phyloP scores from a whole-genome alignment of 2,329 filamentous ascomycete genomes.

The Bisporella sp. region DNA sequence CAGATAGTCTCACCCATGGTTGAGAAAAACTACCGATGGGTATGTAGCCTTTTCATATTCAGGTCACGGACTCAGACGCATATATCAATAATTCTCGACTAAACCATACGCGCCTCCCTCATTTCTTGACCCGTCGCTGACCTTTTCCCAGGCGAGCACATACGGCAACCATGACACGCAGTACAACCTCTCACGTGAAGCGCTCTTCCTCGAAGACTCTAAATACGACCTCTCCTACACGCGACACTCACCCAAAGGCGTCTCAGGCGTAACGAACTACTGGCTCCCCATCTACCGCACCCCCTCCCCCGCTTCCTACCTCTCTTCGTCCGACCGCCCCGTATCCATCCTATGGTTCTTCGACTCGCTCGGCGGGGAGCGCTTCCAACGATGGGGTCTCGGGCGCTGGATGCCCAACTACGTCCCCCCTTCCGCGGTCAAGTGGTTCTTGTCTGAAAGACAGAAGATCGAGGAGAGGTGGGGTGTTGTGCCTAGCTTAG shows the following conservation, averaged over 20 bases:
- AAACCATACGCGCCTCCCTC: no score
- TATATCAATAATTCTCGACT: no score
- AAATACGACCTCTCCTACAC: conserved; percentile 33
- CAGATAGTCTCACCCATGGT: conserved; percentile 52
- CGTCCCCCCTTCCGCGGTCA: conserved; percentile 36
- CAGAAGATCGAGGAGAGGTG: conserved; percentile 3
- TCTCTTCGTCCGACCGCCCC: conserved; percentile 24
- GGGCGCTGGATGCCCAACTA: conserved; percentile 30
- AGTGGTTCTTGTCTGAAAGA: conserved; percentile 36
- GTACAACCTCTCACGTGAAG: conserved; percentile 45
- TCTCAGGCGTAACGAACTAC: conserved; percentile 45
- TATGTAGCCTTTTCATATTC: no score
- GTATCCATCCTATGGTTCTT: conserved; percentile 63
- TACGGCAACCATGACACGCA: conserved; percentile 67
- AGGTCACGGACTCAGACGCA: no score
- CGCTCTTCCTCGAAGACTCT: conserved; percentile 34
- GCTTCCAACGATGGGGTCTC: conserved; percentile 32
- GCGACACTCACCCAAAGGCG: conserved; percentile 32
- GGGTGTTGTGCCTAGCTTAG: conserved; percentile 37
- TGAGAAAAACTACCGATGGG: conserved; percentile 46
- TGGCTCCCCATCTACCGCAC: conserved; percentile 41
- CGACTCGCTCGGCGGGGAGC: conserved; percentile 53
- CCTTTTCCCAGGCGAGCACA: conserved; percentile 41
- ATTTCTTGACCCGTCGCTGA: no score
- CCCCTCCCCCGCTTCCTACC: conserved; percentile 2